These are phyloP conservation scores for Candolleomyces eurysporus DNA, from an alignment of 768 basidiomycete species.

Conservation along the genomic window DNA sequence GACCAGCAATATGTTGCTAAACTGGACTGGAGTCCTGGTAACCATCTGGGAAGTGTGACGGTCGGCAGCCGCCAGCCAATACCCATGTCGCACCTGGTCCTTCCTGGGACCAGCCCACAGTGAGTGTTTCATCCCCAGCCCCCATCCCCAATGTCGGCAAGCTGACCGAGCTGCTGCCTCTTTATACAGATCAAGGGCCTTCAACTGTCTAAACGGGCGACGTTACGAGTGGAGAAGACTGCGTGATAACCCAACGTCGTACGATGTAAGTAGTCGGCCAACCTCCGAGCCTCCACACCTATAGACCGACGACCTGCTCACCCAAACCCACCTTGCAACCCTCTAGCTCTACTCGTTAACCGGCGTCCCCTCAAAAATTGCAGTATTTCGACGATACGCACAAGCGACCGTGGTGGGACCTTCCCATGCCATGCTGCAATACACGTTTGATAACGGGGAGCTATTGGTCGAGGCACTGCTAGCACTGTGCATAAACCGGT, in stretches of 20 bases:
- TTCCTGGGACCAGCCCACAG: slow-evolving; percentile 49
- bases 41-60: slow-evolving; percentile 54
- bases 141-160: neutral
- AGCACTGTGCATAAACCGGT: slow-evolving; percentile 69
- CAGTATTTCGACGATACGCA: slow-evolving; percentile 52
- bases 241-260: slow-evolving; percentile 45
- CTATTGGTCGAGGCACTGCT: slow-evolving; percentile 64
- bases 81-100: slow-evolving; percentile 63
- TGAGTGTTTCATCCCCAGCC: slow-evolving; percentile 20
- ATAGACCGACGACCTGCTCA: neutral
- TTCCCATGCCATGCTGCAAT: slow-evolving; percentile 60
- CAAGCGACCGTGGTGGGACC: slow-evolving; percentile 60
- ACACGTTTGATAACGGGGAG: slow-evolving; percentile 57
- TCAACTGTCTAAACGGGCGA: slow-evolving; percentile 53
- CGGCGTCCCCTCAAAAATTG: slow-evolving; percentile 49
- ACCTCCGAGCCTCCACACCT: neutral
- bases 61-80: slow-evolving; percentile 48
- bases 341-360: slow-evolving; percentile 41
- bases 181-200: slow-evolving; percentile 53
- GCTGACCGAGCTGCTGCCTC: neutral
- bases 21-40: slow-evolving; percentile 51
- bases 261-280: slow-evolving; percentile 50
- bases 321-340: neutral
- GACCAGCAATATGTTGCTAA: slow-evolving; percentile 44
- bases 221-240: slow-evolving; percentile 67